Evolutionary conservation across 305 asterid genomes (phyloP), one percentile per base, ranked within the genome.

Genomic region (Striga hermonthica): DNA sequence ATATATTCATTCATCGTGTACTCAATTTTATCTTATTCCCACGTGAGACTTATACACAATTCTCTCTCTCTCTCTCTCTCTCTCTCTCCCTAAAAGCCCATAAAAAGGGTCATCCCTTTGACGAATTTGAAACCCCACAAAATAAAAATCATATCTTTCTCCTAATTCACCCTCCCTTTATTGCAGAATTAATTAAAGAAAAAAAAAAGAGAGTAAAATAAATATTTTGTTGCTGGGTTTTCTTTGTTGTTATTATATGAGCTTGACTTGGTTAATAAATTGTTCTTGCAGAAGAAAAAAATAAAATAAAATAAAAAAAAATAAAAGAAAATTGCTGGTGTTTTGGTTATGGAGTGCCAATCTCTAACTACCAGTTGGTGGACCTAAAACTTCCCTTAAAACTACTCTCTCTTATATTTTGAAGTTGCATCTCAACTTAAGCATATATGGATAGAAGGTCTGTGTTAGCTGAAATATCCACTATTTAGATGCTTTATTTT

Each of bases 291-390:
- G 31, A 22, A n/a, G n/a, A n/a, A n/a, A 22, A 22, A 22, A 22
- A 22, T 22, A 22, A 22, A 22, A 22, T 22, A 22, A 22, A 22
- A 8, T 66, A 22, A 22, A 22, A 22, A 22, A 22, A 22, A 22
- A 22, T 22, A 22, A 22, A 22, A 22, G 1, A 22, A 22, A 22
- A 8, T 66, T 76, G 75, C 73, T 77, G 83, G 80, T 79, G 93
- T 84, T 88, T 22, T 91, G 96, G 95, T 89, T 83, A 82, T 81
- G 86, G 83, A 81, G 84, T 86, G 87, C 78, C 94, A 82, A 82
- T 86, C 95, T 81, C 86, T 89, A 91, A 91, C 98, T 74, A 86
- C 98, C 90, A 91, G 98, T 91, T 85, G 98, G 88, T 89, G 71
- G 88, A 89, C 90, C 95, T 82, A 91, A 88, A 78, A 75, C 89